phyloP scores from a whole-genome alignment of 371 early-diverging fungal genomes.

The Basidiobolus meristosporus region DNA sequence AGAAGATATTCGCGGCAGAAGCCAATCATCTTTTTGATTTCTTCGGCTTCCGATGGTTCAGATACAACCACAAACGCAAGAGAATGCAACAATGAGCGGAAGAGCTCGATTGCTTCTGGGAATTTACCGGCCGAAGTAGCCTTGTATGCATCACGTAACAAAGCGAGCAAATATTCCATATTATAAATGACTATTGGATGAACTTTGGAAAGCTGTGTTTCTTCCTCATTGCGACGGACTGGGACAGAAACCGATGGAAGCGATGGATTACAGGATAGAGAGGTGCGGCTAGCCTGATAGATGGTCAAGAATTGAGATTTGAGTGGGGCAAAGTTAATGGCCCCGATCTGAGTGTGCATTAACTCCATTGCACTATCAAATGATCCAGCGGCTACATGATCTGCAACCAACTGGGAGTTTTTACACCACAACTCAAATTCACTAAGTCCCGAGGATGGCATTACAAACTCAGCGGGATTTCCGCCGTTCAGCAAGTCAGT shows the following conservation, averaged over 20 bases:
- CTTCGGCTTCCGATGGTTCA: conserved; percentile 36
- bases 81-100: conserved; percentile 51
- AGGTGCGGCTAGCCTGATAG: conserved; percentile 51
- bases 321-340: conserved; percentile 75
- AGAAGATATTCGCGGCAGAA: conserved; percentile 73
- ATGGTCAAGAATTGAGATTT: conserved; percentile 68
- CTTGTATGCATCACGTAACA: conserved; percentile 62
- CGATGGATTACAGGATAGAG: conserved; percentile 35
- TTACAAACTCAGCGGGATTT: conserved; percentile 37
- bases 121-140: conserved; percentile 57
- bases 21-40: conserved; percentile 15
- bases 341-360: conserved; percentile 72
- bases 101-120: conserved; percentile 49
- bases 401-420: conserved; percentile 63
- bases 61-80: conserved; percentile 41
- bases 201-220: conserved; percentile 23
- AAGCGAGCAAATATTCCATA: too few relatives aligned
- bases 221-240: conserved; percentile 38
- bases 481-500: conserved; percentile 35
- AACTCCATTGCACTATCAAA: conserved; percentile 87
- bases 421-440: conserved; percentile 56
- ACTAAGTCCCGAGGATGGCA: conserved; percentile 50
- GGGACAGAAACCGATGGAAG: conserved; percentile 31
- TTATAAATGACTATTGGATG: too few relatives aligned
- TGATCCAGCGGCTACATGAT: conserved; percentile 84